phyloP scores from a whole-genome alignment of 331 rosid genomes.

The Arachis monticola region DNA sequence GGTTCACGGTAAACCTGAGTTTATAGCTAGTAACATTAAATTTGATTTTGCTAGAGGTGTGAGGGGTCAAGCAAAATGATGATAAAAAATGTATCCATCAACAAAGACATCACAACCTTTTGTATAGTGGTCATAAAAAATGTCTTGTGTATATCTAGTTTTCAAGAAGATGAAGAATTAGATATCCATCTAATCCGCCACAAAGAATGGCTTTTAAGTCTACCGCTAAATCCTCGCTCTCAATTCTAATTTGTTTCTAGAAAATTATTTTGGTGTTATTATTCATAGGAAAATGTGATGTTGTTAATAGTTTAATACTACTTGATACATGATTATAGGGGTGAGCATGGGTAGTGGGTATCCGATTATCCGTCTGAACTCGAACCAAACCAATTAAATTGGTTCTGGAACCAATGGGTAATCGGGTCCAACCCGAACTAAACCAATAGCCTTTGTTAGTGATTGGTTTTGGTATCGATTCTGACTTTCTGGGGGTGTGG shows the following conservation, averaged over 20 bases:
- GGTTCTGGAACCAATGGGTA: no score
- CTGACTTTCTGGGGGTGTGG: no score
- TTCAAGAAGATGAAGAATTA: neutral
- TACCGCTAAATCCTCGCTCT: conserved; percentile 24
- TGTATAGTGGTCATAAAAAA: neutral
- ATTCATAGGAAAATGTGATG: neutral
- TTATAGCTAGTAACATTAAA: neutral
- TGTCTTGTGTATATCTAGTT: neutral
- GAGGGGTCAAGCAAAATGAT: conserved; percentile 15
- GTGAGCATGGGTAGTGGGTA: no score
- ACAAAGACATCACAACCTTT: conserved; percentile 10
- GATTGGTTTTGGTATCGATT: no score
- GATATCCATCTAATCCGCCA: conserved; percentile 38
- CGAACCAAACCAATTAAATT: no score
- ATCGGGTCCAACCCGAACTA: no score
- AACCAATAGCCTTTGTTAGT: no score
- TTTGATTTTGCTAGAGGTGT: neutral
- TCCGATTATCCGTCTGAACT: no score
- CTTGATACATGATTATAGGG: no score
- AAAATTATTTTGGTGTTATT: no score
- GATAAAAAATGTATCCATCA: conserved; percentile 18
- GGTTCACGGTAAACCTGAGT: no score
- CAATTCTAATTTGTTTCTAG: neutral
- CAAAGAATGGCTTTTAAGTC: conserved; percentile 20
- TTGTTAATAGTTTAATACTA: no score